Base-by-base conservation (phyloP, 495 filamentous ascomycete species). In the Penicillium lividum region DNA sequence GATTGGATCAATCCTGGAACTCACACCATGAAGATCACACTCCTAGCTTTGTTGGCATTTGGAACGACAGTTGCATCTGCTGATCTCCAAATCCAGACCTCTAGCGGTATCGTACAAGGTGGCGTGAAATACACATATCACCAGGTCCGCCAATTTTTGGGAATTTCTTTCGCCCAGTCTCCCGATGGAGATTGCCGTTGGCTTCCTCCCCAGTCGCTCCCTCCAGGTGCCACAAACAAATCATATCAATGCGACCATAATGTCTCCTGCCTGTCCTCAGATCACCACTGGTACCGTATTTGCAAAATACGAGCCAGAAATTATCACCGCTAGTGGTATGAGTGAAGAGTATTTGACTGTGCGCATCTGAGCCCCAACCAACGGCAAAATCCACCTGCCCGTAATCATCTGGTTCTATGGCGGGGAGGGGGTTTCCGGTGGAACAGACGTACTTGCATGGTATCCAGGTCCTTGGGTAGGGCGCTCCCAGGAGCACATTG, bases 321-420 rank as follows among this genome's bases (percentile, higher is more conserved):
- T 27, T 7, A 27, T 46, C 7, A 46, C 27, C 25, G 16, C 43
- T 46, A 18, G 43, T 13, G 43, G 43, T 11, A n/a, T 48, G 25
- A 30, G 46, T n/a, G 46, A 48, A 6, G 46, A 48, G 11, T 48
- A 27, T 28, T 30, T 48, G 46, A 29, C 13, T 30, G 3, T 48
- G 13, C 30, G 46, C 13, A 15, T 48, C 27, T 48, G 27, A 9
- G 46, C 46, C 0, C 46, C 46, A 3, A 28, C n/a, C 27, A 28
- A 48, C 13, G 9, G 27, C 13, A 48, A 48, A 27, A 46, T 16
- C 18, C 7, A 46, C 43, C 25, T 48, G 10, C 46, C 46, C 5
- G 46, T 48, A 4, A 48, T 48, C 13, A 48, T 48, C 10, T 48
- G 46, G 27, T 13, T 48, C 13, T 48, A 48, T 13, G 46, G 46